Conservation (phyloP, 2,329 filamentous ascomycete genomes). For the Pyrenophora seminiperda region DNA sequence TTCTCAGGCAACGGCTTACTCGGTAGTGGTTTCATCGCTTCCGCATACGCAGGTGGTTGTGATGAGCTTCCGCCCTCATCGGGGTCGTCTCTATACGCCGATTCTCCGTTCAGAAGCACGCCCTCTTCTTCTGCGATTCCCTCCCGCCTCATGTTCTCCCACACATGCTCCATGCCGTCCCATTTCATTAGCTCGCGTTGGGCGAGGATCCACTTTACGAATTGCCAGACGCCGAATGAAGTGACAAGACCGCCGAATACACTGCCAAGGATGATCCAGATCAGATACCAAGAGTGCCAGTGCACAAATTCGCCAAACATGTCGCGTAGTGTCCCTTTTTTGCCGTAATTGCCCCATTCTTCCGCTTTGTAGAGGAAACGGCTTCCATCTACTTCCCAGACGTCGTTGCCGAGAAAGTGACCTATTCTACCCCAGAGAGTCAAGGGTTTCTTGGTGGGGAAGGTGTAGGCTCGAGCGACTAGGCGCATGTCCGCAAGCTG, state of each 20-base stretch:
- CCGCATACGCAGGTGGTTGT: conserved; percentile 8
- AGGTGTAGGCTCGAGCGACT: conserved; percentile 29
- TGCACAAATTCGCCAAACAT: conserved; percentile 32
- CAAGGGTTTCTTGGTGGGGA: conserved; percentile 12
- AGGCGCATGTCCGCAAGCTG: conserved; percentile 33
- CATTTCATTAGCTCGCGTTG: conserved; percentile 40
- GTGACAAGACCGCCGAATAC: conserved; percentile 24
- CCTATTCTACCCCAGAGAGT: conserved; percentile 27
- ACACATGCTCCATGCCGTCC: conserved; percentile 44
- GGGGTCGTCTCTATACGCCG: conserved; percentile 34
- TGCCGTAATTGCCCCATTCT: conserved; percentile 42
- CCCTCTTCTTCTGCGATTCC: conserved; percentile 31
- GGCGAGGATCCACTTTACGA: conserved; percentile 26
- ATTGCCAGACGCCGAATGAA: conserved; percentile 25
- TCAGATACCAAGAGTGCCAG: conserved; percentile 30
- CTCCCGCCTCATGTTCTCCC: conserved; percentile 35
- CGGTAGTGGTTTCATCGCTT: conserved; percentile 30
- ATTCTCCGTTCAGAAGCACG: conserved; percentile 21
- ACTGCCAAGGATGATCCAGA: conserved; percentile 29
- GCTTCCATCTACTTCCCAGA: conserved; percentile 31
- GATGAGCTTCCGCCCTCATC: conserved; percentile 20
- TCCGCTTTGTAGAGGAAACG: conserved; percentile 31
- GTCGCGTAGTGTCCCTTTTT: conserved; percentile 38
- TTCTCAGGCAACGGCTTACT: conserved; percentile 45
- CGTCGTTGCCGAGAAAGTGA: conserved; percentile 38